phyloP scores from a whole-genome alignment of 768 basidiomycete species.

The Dendrothele bispora region DNA sequence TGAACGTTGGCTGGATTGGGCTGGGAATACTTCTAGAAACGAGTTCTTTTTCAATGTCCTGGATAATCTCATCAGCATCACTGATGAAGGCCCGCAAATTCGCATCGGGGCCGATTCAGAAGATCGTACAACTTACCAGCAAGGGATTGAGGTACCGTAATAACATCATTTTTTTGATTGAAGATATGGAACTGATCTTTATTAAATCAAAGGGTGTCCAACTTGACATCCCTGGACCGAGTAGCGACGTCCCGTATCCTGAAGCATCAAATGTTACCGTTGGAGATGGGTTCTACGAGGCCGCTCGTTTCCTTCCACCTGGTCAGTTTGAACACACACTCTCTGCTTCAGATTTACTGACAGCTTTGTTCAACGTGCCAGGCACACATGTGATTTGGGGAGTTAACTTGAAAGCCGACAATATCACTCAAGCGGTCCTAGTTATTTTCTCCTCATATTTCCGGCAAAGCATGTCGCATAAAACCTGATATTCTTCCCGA shows the following conservation, averaged over 20 bases:
- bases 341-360: background rate
- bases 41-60: slow-evolving; percentile 40
- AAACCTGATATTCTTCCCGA: too few relatives aligned
- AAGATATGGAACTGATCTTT: background rate
- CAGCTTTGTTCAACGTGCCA: too few relatives aligned
- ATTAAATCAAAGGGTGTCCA: slow-evolving; percentile 28
- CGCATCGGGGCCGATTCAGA: slow-evolving; percentile 35
- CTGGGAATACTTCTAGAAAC: slow-evolving; percentile 35
- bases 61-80: slow-evolving; percentile 36
- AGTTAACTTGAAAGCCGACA: slow-evolving; percentile 39
- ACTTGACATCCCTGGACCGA: slow-evolving; percentile 34
- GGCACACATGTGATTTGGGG: slow-evolving; percentile 48
- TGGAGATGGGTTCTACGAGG: slow-evolving; percentile 40
- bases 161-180: background rate
- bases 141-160: slow-evolving; percentile 30
- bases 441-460: too few relatives aligned
- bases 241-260: slow-evolving; percentile 41
- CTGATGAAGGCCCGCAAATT: slow-evolving; percentile 37
- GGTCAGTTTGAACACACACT: slow-evolving; percentile 17
- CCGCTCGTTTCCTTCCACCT: slow-evolving; percentile 36
- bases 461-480: too few relatives aligned
- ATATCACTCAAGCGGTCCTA: slow-evolving; percentile 30
- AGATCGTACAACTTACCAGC: slow-evolving; percentile 41
- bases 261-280: slow-evolving; percentile 43
- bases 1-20: slow-evolving; percentile 50